These are phyloP conservation scores for Calophaca sinica DNA, from an alignment of 306 rosid genomes.

Conservation along the genomic window DNA sequence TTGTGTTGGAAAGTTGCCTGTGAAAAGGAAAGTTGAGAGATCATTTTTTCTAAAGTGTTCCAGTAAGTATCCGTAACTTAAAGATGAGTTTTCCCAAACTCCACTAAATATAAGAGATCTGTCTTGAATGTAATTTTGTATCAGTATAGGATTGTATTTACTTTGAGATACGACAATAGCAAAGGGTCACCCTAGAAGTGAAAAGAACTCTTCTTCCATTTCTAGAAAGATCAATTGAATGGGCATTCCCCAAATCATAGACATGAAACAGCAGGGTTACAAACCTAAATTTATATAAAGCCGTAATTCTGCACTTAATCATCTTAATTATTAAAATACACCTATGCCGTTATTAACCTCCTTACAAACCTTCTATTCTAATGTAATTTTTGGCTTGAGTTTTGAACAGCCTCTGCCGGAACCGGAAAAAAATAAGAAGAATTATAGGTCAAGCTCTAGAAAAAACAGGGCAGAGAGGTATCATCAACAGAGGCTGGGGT, in stretches of 20 bases:
- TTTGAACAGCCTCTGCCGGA: constrained; percentile 77
- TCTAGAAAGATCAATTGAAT: no score
- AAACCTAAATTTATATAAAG: no score
- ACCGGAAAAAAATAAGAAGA: constrained; percentile 77
- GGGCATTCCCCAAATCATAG: no score
- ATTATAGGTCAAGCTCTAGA: constrained; percentile 80
- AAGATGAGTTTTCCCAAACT: constrained; percentile 19
- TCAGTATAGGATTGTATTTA: constrained; percentile 11
- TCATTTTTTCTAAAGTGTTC: neutral
- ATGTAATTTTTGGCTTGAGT: constrained; percentile 27
- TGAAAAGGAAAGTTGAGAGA: constrained; percentile 22
- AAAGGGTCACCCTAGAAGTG: neutral
- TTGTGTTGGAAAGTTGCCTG: constrained; percentile 15
- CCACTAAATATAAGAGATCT: constrained; percentile 16
- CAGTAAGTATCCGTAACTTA: constrained; percentile 6
- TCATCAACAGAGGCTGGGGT: constrained; percentile 92
- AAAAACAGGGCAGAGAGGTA: constrained; percentile 80
- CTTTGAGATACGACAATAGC: constrained; percentile 4
- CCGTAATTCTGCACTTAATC: constrained; percentile 17
- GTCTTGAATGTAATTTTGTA: constrained; percentile 23
- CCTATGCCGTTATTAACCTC: constrained; percentile 4
- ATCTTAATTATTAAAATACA: neutral
- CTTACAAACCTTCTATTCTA: constrained; percentile 28
- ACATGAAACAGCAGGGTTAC: no score
- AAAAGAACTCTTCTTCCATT: constrained; percentile 13